Conservation (phyloP, 768 basidiomycete genomes). For the Mycena indigotica region DNA sequence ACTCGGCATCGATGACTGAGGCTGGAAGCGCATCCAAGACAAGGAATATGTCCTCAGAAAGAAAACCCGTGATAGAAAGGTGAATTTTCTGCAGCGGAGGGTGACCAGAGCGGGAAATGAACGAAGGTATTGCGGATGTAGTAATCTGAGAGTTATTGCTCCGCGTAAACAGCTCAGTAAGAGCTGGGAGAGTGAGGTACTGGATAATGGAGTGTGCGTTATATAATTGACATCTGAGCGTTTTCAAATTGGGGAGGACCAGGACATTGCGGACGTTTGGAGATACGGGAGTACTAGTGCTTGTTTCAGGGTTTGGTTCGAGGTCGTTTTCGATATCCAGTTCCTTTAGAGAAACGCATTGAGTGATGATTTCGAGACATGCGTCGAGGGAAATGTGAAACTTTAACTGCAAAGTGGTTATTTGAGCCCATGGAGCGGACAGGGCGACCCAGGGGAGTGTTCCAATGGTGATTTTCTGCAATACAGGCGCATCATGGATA, state of each 20-base stretch:
- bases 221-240: neutral
- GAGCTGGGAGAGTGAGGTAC: neutral
- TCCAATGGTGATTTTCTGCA: neutral
- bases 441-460: neutral
- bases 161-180: neutral
- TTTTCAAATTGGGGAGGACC: neutral
- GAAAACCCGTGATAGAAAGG: neutral
- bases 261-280: neutral
- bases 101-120: neutral
- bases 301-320: neutral
- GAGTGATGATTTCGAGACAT: neutral
- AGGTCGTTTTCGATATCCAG: neutral
- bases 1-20: neutral
- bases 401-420: neutral
- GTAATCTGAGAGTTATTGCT: neutral
- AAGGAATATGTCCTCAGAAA: neutral
- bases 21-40: neutral
- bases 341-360: neutral
- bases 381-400: neutral
- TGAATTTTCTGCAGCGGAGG: neutral
- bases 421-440: neutral
- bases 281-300: neutral
- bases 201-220: neutral
- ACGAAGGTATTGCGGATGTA: neutral
- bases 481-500: neutral